Evolutionary conservation across 192 early-diverging fungal genomes (phyloP), one percentile per base, ranked within the genome.

Genomic region (Kappamyces sp.): DNA sequence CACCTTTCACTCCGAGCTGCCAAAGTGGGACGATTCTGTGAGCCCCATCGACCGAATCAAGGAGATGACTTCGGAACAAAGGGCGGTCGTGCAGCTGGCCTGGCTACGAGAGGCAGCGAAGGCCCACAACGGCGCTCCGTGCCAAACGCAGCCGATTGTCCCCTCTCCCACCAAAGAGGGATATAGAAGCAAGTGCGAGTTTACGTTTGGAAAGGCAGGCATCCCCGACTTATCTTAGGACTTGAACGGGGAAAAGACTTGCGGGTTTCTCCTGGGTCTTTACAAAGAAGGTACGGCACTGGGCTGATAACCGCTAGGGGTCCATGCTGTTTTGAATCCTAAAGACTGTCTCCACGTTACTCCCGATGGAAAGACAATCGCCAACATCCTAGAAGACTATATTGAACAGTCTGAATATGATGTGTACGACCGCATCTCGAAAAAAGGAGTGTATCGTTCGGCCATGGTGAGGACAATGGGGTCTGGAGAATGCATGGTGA

Each of bases 141-240:
- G 70, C 40, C 52, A 57, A 15, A 34, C 71, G 12, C 39, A 49
- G 45, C 49, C 60, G 5, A 42, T 61, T 2, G 47, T 77, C 6
- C 62, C 67, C 6, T 89, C 87, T 3, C 89, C 89, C 29, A 59
- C 69, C 34, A 32, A 65, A 9, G 59, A 75, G 34, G 76, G 74
- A 2, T 91, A 89, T 67, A 68, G 87, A 47, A 91, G 66, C 62
- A 91, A 91, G 66, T 87, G 84, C 61, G 89, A 91, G 65, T 91
- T 88, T 58, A 73, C 84, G 0, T 71, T 87, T 61, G 89, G 89
- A 14, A 45, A 46, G 22, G 22, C 22, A 22, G 22, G 22, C 22
- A 22, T 22, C 22, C 22, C 22, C 22, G 22, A 22, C 22, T 22
- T 22, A 22, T 22, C 22, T 22, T 22, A 22, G 40, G 71, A 88